Evolutionary conservation across 164 flowering plant genomes (phyloP), one percentile per base, ranked within the genome.

Genomic region (Macadamia integrifolia): DNA sequence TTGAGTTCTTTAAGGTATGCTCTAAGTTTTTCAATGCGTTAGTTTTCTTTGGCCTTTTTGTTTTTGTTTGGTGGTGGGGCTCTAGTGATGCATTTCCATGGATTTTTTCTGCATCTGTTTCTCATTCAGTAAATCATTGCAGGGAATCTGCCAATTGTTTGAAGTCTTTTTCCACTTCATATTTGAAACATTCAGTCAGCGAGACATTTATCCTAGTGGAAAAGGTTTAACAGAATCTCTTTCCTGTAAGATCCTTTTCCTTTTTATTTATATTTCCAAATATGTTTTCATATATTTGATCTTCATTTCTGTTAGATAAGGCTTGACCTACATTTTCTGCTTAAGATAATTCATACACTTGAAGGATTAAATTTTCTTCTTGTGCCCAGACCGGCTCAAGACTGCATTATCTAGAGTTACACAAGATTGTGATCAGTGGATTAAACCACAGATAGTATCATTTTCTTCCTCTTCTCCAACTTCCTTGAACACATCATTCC

Each of bases 81-180:
- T 35, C 40, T 35, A 35, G 40, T 35, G 40, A 35, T n/a, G 28
- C 14, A 48, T 32, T 3, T 35, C 35, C 50, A 14, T 17, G 23
- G 10, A 35, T 57, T 23, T 66, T 23, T 67, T 72, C 28, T 77
- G 67, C 74, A 30, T 75, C 60, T 69, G 72, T 46, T 46, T 72
- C 77, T 80, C 76, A 78, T 74, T 71, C 55, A 67, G 68, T 79
- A 23, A 58, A 46, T 72, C 74, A 42, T 75, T 81, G 72, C 85
- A 95, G 99, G 99, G 99, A 6, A 84, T 90, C 64, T 86, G 96
- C 85, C 96, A 90, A 75, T 81, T 95, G 79, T 95, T 92, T 84
- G 94, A 80, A 78, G 72, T 92, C 7, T 95, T 88, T 76, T 92
- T 89, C 71, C 74, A 83, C 79, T 83, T 73, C 76, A 72, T 87